Conservation (phyloP, 768 basidiomycete genomes). For the Leccinum ochraceum region DNA sequence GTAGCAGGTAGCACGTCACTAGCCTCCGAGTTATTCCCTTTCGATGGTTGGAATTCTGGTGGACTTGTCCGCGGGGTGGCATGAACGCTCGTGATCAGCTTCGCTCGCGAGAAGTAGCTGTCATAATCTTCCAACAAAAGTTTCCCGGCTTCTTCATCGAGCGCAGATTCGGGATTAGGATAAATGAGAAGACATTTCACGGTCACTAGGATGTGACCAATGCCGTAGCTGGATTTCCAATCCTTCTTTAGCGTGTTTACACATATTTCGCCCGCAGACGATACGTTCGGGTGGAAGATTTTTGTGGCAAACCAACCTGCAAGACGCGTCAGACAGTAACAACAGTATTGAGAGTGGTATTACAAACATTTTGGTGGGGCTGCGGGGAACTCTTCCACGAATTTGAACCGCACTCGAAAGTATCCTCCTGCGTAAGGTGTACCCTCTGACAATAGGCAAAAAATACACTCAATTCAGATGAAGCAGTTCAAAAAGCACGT, state of each 20-base stretch:
- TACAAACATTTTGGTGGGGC: conserved; percentile 86
- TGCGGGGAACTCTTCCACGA: conserved; percentile 92
- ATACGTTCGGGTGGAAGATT: conserved; percentile 98
- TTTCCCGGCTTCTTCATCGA: conserved; percentile 96
- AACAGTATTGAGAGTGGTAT: neutral
- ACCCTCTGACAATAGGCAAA: conserved; percentile 42
- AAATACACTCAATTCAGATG: conserved; percentile 9
- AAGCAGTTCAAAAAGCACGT: neutral
- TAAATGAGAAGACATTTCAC: conserved; percentile 96
- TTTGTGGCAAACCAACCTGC: conserved; percentile 90
- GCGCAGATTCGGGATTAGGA: conserved; percentile 93
- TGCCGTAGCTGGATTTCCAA: conserved; percentile 91
- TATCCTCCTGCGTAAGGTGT: conserved; percentile 76
- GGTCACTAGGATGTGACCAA: conserved; percentile 87
- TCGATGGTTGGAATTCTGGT: conserved; percentile 63
- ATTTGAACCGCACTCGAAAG: conserved; percentile 78
- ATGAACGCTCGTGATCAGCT: conserved; percentile 88
- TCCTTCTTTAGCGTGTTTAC: conserved; percentile 98
- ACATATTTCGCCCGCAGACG: conserved; percentile 87
- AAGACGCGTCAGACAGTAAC: conserved; percentile 8
- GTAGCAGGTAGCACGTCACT: conserved; percentile 17
- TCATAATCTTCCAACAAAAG: conserved; percentile 87
- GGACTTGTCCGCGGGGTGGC: conserved; percentile 80
- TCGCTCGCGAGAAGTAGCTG: conserved; percentile 83
- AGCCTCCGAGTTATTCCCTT: conserved; percentile 27